Evolutionary conservation across 2,329 filamentous ascomycete genomes (phyloP), one percentile per base, ranked within the genome.

Genomic region (Orbilia blumenaviensis): DNA sequence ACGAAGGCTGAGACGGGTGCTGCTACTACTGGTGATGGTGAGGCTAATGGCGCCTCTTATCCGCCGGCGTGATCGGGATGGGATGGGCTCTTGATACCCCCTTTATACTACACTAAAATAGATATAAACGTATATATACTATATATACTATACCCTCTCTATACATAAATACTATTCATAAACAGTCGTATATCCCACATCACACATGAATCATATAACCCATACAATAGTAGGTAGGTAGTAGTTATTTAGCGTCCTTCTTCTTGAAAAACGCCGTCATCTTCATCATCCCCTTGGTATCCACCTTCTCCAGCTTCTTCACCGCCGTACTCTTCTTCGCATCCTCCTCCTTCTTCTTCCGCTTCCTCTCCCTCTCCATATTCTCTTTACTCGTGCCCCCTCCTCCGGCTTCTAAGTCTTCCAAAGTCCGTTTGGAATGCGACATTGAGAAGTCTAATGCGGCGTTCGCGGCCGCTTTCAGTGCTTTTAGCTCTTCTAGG

Each of bases 251-350:
- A 3, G 52, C 29, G 23, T 69, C 52, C 52, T 84, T 84, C 84
- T 94, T 96, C 75, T 89, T 89, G 83, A 99, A 99, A 84, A 99
- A 99, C 77, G 90, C 88, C 81, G 92, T 97, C 88, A 99, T 88
- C 85, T 98, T 99, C 87, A 92, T 95, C 95, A 99, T 99, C 0
- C 95, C 95, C 21, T 84, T 88, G 0, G 91, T 94, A 83, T 98
- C 92, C 54, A 94, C 94, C 84, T 98, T 99, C 82, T 91, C 91
- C 81, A 99, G 82, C 54, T 94, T 88, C 81, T 89, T 90, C 0
- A 97, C 89, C 0, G 89, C 94, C 27, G 89, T 86, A 77, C 91
- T 95, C 83, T 90, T 94, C 82, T 89, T 90, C 84, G 90, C 91
- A 73, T 97, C 94, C 73, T 97, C 94, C 77, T 97, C 94, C 60